Conservation (phyloP, 2,329 filamentous ascomycete species). For the Aspergillus sp. region DNA sequence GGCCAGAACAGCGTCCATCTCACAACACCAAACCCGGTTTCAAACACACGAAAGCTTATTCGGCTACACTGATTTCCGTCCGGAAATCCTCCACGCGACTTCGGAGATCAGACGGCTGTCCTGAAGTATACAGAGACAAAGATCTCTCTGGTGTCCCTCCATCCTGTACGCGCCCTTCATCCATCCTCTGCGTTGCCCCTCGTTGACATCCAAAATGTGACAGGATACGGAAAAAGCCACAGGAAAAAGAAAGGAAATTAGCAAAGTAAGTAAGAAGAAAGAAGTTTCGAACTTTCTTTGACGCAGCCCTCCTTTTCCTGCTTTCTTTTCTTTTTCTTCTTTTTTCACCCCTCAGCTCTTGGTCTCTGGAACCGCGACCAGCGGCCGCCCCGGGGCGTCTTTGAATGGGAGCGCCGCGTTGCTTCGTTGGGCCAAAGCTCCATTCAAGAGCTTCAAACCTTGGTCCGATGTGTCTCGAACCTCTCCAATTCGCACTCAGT, state of each 20-base stretch:
- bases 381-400: slow-evolving; percentile 1
- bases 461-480: slow-evolving; percentile 17
- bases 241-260: slow-evolving; percentile 5
- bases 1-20: neutral
- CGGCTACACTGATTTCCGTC: slow-evolving; percentile 3
- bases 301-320: slow-evolving; percentile 7
- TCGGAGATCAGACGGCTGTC: neutral
- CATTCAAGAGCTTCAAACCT: slow-evolving; percentile 16
- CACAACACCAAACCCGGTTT: neutral
- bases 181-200: slow-evolving; percentile 1
- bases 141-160: slow-evolving; percentile 15
- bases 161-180: slow-evolving; percentile 10
- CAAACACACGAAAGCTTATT: neutral
- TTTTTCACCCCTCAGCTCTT: neutral
- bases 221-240: slow-evolving; percentile 2
- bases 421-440: slow-evolving; percentile 12
- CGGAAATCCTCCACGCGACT: slow-evolving; percentile 15
- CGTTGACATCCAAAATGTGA: neutral
- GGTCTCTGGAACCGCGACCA: neutral
- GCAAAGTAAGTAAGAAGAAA: slow-evolving; percentile 4
- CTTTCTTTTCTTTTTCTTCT: neutral
- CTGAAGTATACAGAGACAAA: neutral
- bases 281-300: slow-evolving; percentile 7
- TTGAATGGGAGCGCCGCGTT: neutral
- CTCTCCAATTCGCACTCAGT: slow-evolving; percentile 26